Evolutionary conservation across 2,329 filamentous ascomycete genomes (phyloP).

Genomic region (Trichoderma lentiforme): DNA sequence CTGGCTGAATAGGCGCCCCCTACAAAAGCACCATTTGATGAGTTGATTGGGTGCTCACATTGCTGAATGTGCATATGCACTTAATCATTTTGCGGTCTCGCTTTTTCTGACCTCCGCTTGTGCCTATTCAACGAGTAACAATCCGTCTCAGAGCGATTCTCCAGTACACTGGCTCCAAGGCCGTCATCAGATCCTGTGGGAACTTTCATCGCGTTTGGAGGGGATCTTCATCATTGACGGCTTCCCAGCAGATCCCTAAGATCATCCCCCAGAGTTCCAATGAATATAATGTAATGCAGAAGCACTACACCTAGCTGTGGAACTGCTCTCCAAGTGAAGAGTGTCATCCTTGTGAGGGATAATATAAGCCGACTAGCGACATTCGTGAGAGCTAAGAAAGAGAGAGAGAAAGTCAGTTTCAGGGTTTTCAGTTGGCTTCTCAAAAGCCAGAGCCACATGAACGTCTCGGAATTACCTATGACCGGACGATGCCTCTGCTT

Average conservation of each 20-base stretch:
- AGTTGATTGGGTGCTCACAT: too few species aligned
- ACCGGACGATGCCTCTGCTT: not conserved
- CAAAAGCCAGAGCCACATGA: not conserved
- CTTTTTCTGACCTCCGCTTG: not conserved
- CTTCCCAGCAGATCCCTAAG: not conserved
- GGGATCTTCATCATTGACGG: not conserved
- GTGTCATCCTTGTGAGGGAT: conserved; percentile 3
- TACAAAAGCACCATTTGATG: too few species aligned
- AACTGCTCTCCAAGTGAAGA: too few species aligned
- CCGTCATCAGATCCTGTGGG: not conserved
- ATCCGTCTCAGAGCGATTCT: conserved; percentile 1
- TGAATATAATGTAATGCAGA: not conserved
- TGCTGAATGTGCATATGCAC: too few species aligned
- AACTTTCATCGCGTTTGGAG: not conserved
- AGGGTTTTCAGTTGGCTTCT: not conserved
- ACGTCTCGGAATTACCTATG: not conserved
- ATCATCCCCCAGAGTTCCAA: not conserved
- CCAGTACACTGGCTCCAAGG: not conserved
- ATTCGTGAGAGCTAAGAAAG: not conserved
- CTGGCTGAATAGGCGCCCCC: too few species aligned
- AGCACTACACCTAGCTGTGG: not conserved
- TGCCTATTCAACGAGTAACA: not conserved
- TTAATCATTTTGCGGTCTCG: too few species aligned
- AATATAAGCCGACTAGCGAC: not conserved
- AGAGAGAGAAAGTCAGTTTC: not conserved